Base-by-base conservation (phyloP, 306 rosid genomes). In the Vigna hirtella region DNA sequence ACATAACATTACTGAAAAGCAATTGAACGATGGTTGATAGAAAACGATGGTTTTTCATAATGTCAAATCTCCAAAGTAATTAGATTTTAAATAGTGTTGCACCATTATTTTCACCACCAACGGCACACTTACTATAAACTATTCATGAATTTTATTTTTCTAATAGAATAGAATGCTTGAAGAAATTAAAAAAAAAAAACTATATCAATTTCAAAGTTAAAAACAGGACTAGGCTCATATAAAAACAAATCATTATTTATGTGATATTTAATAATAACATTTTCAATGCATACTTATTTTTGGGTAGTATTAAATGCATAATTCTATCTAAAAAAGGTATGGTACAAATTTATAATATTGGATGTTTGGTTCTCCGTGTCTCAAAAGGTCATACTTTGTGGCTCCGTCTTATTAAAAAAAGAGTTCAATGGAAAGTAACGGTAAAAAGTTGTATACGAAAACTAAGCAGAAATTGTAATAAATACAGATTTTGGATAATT, bases 71-170 rank as follows among this genome's bases (percentile, higher is more conserved):
- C 22, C 22, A 0, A 30, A 28, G 16, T 15, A 30, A 32, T 2
- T 7, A 62, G 17, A 32, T 34, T 63, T 16, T n/a, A 3, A 36
- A 34, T 14, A 62, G 13, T 16, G 69, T 38, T 64, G 50, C 16
- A 17, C 30, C 30, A 64, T 64, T 64, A 64, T 36, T 38, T 64
- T 64, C 50, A 38, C 42, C 48, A 64, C 15, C 26, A 64, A 64
- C 15, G 9, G 9, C 42, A 1, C 9, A 36, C 9, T 34, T 30
- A 15, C 24, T 6, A 6, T 30, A 32, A 62, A 15, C 12, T 15
- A 62, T 62, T 59, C 32, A 42, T 42, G 10, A 42, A 8, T 1
- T 36, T 36, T 36, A 34, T 34, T 4, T 32, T 32, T 32, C 36
- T 34, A 34, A 34, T 34, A 34, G 1, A 34, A 34, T 5, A 34